A percentile compares a stretch with the other conserved stretches of the same genome.
These are phyloP conservation scores for Diaporthe citrichinensis DNA, from an alignment of 2,329 filamentous ascomycete genomes.

Conservation along the genomic window DNA sequence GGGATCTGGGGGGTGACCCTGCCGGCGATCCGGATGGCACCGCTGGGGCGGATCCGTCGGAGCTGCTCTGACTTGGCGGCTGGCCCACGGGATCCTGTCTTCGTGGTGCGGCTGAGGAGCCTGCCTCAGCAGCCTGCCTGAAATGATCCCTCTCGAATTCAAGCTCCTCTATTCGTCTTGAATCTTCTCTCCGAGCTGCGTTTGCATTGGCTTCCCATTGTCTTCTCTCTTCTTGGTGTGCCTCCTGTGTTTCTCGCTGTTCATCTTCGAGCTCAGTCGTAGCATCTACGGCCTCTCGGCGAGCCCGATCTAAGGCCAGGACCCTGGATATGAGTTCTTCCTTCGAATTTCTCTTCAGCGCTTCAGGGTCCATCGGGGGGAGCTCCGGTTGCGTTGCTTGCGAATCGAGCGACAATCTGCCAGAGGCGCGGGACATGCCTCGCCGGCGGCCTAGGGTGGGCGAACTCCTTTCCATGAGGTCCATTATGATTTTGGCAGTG, in stretches of 20 bases:
- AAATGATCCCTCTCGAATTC: too few relatives aligned
- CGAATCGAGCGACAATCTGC: background rate
- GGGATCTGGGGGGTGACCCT: background rate
- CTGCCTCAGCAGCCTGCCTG: background rate
- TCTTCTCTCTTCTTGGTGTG: too few relatives aligned
- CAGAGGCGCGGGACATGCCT: background rate
- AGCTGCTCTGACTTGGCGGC: background rate
- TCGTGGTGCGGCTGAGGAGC: background rate
- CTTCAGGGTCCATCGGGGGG: background rate
- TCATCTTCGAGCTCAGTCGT: background rate
- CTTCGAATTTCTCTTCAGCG: background rate
- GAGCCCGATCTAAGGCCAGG: background rate
- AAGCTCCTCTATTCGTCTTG: background rate
- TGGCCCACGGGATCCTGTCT: background rate
- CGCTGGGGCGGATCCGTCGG: background rate
- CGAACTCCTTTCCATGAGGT: background rate
- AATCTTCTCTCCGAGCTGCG: background rate
- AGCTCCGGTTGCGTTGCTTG: background rate
- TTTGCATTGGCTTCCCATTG: background rate
- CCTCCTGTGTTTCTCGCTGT: background rate
- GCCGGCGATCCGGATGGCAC: background rate
- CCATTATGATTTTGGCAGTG: background rate
- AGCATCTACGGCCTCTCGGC: background rate
- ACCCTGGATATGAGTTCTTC: background rate
- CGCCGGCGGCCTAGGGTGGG: background rate